phyloP scores from a whole-genome alignment of 2,329 filamentous ascomycete genomes.

The Hypoxylon sp. region DNA sequence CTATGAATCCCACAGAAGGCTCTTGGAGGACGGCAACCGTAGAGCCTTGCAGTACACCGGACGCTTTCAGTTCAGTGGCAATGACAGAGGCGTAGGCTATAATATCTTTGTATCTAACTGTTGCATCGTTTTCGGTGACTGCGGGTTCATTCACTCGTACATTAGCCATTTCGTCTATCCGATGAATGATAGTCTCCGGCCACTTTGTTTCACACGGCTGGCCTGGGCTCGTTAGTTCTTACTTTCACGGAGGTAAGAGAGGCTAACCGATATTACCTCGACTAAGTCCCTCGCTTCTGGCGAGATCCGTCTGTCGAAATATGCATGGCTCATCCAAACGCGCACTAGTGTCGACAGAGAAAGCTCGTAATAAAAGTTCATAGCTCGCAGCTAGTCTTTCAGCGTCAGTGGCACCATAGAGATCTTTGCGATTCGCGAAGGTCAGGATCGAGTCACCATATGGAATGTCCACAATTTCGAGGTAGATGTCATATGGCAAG shows the following conservation, averaged over 20 bases:
- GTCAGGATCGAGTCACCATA: constrained; percentile 6
- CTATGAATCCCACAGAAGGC: constrained; percentile 52
- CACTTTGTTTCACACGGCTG: background rate
- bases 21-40: constrained; percentile 22
- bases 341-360: background rate
- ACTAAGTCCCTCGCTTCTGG: background rate
- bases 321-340: background rate
- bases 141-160: background rate
- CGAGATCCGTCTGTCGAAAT: background rate
- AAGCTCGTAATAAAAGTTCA: background rate
- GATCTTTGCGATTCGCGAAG: background rate
- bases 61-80: background rate
- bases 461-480: constrained; percentile 23
- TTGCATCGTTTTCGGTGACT: background rate
- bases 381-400: constrained; percentile 8
- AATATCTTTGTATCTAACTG: constrained; percentile 6
- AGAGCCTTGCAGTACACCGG: background rate
- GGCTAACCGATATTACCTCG: no score
- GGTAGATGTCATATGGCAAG: constrained; percentile 22
- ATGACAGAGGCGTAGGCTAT: background rate
- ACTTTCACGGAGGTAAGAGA: no score
- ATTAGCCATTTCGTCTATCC: constrained; percentile 9
- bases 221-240: no score
- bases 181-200: constrained; percentile 20
- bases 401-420: background rate